Evolutionary conservation across 805 yeast species (phyloP).

Genomic region (Candida ascalaphidarum): DNA sequence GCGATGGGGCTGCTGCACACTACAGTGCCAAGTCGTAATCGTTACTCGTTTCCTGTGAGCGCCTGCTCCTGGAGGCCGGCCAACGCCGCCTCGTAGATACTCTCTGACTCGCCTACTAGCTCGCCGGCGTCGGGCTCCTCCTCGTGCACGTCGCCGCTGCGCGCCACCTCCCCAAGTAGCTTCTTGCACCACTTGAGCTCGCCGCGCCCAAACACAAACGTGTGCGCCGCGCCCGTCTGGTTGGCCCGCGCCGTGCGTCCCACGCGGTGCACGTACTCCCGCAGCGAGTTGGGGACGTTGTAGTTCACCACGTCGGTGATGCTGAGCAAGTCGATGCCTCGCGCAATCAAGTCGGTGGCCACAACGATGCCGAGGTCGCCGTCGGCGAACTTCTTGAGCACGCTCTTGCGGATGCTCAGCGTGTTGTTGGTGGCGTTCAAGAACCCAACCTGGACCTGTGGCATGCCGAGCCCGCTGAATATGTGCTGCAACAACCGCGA

Average conservation of each 20-base stretch:
- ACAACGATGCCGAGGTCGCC: constrained; percentile 48
- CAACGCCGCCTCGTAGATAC: constrained; percentile 16
- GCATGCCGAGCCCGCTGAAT: constrained; percentile 11
- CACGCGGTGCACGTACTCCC: constrained; percentile 91
- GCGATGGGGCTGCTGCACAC: no score
- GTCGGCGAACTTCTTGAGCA: constrained; percentile 50
- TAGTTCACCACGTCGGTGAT: constrained; percentile 78
- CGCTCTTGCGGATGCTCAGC: constrained; percentile 39
- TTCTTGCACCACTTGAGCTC: constrained; percentile 60
- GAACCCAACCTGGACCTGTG: constrained; percentile 20
- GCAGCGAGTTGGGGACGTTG: constrained; percentile 79
- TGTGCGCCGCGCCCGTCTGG: constrained; percentile 65
- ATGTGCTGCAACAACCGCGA: constrained; percentile 49
- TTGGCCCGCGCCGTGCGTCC: constrained; percentile 98
- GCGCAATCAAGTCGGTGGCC: constrained; percentile 89
- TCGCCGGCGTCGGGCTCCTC: constrained; percentile 13
- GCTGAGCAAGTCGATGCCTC: constrained; percentile 80
- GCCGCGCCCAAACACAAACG: constrained; percentile 66
- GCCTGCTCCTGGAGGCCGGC: constrained; percentile 14
- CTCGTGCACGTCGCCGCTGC: constrained; percentile 13
- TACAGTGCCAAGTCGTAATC: no score
- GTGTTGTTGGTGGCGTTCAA: constrained; percentile 54
- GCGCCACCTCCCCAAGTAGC: constrained; percentile 41
- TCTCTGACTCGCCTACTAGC: constrained; percentile 15
- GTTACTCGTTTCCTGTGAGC: no score